A percentile compares a stretch with the other conserved stretches of the same genome.
Evolutionary conservation across 2,329 filamentous ascomycete genomes (phyloP).

Genomic region (Saccharata proteae): DNA sequence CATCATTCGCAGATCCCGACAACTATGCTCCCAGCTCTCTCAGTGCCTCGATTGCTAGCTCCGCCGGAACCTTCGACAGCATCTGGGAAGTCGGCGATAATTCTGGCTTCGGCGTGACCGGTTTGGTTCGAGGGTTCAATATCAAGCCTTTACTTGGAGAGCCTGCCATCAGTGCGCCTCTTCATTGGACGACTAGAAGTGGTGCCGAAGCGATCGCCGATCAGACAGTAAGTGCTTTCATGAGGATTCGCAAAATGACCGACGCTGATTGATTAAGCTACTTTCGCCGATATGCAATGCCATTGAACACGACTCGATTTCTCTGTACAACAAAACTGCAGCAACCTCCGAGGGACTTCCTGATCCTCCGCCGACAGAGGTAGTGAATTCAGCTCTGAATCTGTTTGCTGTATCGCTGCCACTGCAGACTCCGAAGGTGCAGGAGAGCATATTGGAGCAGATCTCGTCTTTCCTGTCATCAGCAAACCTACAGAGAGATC

Average conservation of each 20-base stretch:
- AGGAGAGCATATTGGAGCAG: constrained; percentile 92
- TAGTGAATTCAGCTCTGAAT: constrained; percentile 87
- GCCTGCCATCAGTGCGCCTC: constrained; percentile 25
- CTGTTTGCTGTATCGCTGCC: constrained; percentile 87
- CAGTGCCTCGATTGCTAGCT: constrained; percentile 82
- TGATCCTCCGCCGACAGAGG: constrained; percentile 80
- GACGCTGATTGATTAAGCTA: constrained; percentile 19
- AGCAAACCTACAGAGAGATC: constrained; percentile 67
- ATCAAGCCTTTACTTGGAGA: constrained; percentile 57
- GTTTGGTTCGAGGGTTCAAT: constrained; percentile 66
- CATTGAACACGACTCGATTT: constrained; percentile 78
- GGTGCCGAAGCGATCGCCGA: constrained; percentile 56
- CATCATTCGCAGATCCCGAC: constrained; percentile 85
- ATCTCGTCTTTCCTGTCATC: constrained; percentile 81
- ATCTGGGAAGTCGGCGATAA: constrained; percentile 95
- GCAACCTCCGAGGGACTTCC: constrained; percentile 43
- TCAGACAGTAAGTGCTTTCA: too few relatives aligned
- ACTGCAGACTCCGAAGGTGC: constrained; percentile 77
- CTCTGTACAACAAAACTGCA: constrained; percentile 59
- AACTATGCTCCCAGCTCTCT: constrained; percentile 75
- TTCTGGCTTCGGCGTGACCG: constrained; percentile 84
- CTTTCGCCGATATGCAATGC: constrained; percentile 62
- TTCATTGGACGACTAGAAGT: constrained; percentile 41
- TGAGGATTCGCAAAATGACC: constrained; percentile 14
- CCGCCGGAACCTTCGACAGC: constrained; percentile 79